Percentiles rank a stretch among this genome's conserved stretches.
Conservation (phyloP, 192 early-diverging fungal species). For the Umbelopsis sp. region DNA sequence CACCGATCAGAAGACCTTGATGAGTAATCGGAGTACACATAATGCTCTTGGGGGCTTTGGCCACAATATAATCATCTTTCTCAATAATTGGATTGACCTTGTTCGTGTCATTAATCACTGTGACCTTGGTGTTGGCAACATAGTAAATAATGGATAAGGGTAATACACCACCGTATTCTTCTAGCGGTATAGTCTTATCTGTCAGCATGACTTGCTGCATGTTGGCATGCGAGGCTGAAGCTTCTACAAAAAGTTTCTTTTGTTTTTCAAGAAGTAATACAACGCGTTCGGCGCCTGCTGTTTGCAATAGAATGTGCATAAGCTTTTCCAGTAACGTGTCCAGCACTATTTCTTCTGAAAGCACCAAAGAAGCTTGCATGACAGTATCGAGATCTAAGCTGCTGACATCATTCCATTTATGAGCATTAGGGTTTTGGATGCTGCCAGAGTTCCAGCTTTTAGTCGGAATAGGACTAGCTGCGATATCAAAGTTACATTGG, state of each 20-base stretch:
- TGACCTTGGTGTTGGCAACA: constrained; percentile 17
- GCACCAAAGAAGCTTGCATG: constrained; percentile 27
- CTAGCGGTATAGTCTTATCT: constrained; percentile 1
- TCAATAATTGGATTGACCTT: neutral
- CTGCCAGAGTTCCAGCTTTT: neutral
- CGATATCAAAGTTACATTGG: neutral
- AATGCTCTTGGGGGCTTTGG: constrained; percentile 14
- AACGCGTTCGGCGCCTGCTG: constrained; percentile 25
- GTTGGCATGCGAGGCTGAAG: constrained; percentile 2
- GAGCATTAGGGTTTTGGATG: too few relatives aligned
- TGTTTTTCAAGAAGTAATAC: constrained; percentile 26
- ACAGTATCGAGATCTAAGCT: constrained; percentile 27
- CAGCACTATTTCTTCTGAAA: constrained; percentile 31
- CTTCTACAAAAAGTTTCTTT: constrained; percentile 16
- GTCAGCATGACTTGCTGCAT: constrained; percentile 3
- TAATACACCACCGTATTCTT: neutral
- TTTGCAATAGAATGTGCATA: constrained; percentile 26
- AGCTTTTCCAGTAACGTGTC: constrained; percentile 29
- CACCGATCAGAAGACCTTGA: constrained; percentile 22
- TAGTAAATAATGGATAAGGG: constrained; percentile 22
- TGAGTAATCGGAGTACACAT: constrained; percentile 27
- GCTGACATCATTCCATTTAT: neutral
- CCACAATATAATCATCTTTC: constrained; percentile 24
- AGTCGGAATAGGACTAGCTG: neutral
- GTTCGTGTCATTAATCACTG: constrained; percentile 18